Evolutionary conservation across 345 rosid genomes (phyloP).

Genomic region (Salix udensis): DNA sequence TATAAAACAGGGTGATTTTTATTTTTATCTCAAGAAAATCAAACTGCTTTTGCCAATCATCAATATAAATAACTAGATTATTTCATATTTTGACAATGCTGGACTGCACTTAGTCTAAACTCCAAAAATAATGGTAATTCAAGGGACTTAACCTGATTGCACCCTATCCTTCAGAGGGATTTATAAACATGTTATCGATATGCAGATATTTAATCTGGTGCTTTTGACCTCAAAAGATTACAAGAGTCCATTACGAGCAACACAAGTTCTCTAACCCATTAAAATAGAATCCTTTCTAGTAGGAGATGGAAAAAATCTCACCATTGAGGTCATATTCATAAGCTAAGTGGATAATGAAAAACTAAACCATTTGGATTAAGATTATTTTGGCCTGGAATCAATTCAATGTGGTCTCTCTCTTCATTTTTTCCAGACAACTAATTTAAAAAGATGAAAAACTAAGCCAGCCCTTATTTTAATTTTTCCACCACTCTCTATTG

Average conservation of each 20-base stretch:
- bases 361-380: not conserved
- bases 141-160: not conserved
- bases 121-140: not conserved
- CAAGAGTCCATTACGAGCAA: not conserved
- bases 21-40: not conserved
- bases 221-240: not conserved
- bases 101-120: not conserved
- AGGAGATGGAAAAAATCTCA: not conserved
- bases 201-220: not conserved
- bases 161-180: not conserved
- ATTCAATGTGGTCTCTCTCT: not conserved
- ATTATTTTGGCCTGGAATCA: not conserved
- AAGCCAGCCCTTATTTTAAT: not conserved
- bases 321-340: not conserved
- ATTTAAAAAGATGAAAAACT: not conserved
- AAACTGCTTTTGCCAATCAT: not conserved
- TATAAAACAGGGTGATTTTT: not conserved
- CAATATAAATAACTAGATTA: not conserved
- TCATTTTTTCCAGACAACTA: not conserved
- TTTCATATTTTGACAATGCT: too few relatives aligned
- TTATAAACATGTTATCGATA: not conserved
- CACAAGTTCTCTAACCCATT: not conserved
- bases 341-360: not conserved
- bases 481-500: not conserved
- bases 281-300: not conserved